phyloP scores from a whole-genome alignment of 306 rosid species.

The Canavalia gladiata region DNA sequence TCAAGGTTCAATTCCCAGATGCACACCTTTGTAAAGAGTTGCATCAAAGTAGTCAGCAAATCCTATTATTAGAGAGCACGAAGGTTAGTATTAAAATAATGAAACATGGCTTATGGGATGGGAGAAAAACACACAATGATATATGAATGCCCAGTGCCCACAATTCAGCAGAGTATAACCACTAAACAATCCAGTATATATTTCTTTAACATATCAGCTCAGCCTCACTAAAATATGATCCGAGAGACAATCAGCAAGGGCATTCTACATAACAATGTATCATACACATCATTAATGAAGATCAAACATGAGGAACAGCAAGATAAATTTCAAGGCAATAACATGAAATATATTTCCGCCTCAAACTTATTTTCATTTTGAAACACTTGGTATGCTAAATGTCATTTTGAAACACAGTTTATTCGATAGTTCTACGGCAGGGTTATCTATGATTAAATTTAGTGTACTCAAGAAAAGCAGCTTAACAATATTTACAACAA shows the following conservation, averaged over 20 bases:
- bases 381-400: too few relatives aligned
- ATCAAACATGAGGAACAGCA: too few relatives aligned
- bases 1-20: constrained; percentile 75
- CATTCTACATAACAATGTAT: too few relatives aligned
- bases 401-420: background rate
- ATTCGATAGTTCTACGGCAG: background rate
- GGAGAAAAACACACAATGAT: too few relatives aligned
- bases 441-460: background rate
- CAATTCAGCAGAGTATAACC: background rate
- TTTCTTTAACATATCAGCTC: background rate
- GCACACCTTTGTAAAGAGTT: constrained; percentile 64
- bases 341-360: too few relatives aligned
- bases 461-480: background rate
- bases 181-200: background rate
- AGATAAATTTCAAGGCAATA: too few relatives aligned
- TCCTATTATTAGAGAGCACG: constrained; percentile 52
- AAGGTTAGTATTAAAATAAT: constrained; percentile 23
- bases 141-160: background rate
- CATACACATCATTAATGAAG: too few relatives aligned
- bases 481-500: background rate
- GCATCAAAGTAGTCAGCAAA: constrained; percentile 87
- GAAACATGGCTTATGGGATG: too few relatives aligned
- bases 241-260: background rate
- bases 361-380: too few relatives aligned
- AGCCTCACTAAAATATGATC: background rate